phyloP scores from a whole-genome alignment of 1,284 basidiomycete genomes.

The Chalciporus sp. region DNA sequence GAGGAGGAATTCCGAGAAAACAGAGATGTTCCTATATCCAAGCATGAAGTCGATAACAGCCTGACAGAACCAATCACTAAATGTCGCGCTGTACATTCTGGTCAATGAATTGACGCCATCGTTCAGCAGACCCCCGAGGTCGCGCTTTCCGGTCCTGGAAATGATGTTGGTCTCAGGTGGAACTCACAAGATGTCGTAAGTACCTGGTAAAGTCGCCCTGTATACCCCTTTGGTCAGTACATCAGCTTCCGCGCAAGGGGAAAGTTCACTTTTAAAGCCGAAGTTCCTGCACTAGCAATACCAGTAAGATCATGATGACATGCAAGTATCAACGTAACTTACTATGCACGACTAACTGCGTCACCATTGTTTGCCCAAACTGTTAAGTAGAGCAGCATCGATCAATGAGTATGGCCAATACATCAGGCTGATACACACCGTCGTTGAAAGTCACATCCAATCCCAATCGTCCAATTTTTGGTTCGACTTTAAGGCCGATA shows the following conservation, averaged over 20 bases:
- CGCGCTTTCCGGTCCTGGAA: constrained; percentile 86
- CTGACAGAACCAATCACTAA: constrained; percentile 96
- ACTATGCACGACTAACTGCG: constrained; percentile 86
- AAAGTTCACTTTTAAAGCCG: constrained; percentile 77
- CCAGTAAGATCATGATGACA: constrained; percentile 4
- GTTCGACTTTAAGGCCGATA: constrained; percentile 65
- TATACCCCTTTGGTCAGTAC: constrained; percentile 10
- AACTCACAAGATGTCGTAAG: background rate
- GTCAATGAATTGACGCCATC: constrained; percentile 93
- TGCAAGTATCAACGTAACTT: constrained; percentile 34
- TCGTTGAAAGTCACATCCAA: constrained; percentile 87
- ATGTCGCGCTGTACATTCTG: constrained; percentile 83
- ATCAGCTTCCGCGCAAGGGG: background rate
- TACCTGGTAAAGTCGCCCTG: constrained; percentile 92
- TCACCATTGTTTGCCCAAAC: constrained; percentile 98
- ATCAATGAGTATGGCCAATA: constrained; percentile 2
- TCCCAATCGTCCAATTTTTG: constrained; percentile 53
- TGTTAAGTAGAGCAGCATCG: constrained; percentile 34
- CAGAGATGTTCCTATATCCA: constrained; percentile 80
- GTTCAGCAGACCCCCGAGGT: constrained; percentile 87
- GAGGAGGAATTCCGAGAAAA: constrained; percentile 90
- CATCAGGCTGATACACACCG: constrained; percentile 45
- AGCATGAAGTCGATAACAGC: constrained; percentile 92
- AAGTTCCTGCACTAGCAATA: constrained; percentile 73
- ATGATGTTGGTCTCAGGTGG: constrained; percentile 9